Evolutionary conservation across 179 eudicot genomes (phyloP), one percentile per base, ranked within the genome.

Genomic region (Actinidia polygama): DNA sequence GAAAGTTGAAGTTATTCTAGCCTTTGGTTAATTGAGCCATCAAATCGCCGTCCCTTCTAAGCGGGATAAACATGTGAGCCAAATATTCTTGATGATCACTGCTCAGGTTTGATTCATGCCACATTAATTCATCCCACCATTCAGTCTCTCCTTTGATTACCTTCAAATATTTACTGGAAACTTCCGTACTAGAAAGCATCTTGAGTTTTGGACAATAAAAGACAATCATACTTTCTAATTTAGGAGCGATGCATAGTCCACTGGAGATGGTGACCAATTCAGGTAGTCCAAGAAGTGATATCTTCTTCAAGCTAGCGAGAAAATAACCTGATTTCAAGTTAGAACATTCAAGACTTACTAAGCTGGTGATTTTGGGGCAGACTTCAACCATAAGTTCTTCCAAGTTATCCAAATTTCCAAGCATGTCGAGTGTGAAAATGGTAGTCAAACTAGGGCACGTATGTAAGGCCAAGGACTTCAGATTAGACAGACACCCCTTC

Each of bases 361-460:
- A 50, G 75, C 77, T 51, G 3, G 26, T 53, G 30, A 79, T 67
- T 21, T 67, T 54, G 51, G 82, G 75, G 82, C 82, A 67, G 30
- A 75, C 84, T 66, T 75, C 80, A 63, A 81, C 49, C 23, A 66
- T 50, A 16, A 81, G 58, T 71, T 81, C 75, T 68, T 79, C 82
- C 62, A 79, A 44, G 62, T 68, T 26, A 0, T 0, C 1, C 4
- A 79, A 51, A 26, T 79, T 66, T 19, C 47, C 58, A 54, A 79
- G 49, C 73, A 79, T 53, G 36, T 30, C 51, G 0, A n/a, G 11
- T 5, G 82, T 26, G 40, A 79, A 79, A 54, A 79, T 57, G 26
- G 15, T 70, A 67, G 53, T 79, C 73, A 79, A 79, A 50, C 19
- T 79, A 50, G 64, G 46, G 44, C 82, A 79, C 6, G 10, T 11